Evolutionary conservation across 495 filamentous ascomycete species (phyloP), one percentile per base, ranked within the genome.

Genomic region (Aspergillus kassunensis): DNA sequence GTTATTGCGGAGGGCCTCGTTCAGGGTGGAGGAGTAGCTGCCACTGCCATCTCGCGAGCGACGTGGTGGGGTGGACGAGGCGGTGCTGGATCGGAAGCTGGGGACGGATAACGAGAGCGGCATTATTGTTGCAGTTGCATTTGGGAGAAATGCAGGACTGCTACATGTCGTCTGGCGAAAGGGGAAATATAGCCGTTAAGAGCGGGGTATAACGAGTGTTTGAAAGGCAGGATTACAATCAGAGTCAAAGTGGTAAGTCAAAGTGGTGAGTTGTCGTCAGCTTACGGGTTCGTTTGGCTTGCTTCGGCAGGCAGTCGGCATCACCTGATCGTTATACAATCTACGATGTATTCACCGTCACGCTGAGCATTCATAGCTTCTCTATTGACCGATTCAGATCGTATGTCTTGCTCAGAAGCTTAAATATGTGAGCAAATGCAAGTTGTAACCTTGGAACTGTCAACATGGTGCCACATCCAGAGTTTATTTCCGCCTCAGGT

Each of bases 91-190:
- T 67, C 59, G 62, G 49, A 74, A 71, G 65, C 61, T 59, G 46
- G 70, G 67, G 45, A 72, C 63, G 19, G 69, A 63, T 58, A 72
- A 59, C 54, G 69, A 74, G 45, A 71, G 71, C 68, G 71, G 68
- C 71, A 74, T 74, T 40, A 49, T 73, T 56, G 53, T 33, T 20
- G 43, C n/a, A n/a, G n/a, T 51, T 49, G 45, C 18, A 37, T 37
- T 48, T 18, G 35, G 46, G n/a, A 31, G 29, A 31, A 13, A 23
- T 16, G 23, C 20, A 18, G 29, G 31, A 15, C 47, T 64, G 57
- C 68, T 73, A 74, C 71, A 74, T 74, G 57, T 66, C 60, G 57
- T 31, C 42, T 27, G 20, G 27, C 24, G 33, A 44, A 7, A 33
- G 30, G 19, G 6, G 37, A 8, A 24, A 36, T 52, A 44, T 30